Base-by-base conservation (phyloP, 352 stramenopile genomes). In the Phytophthora citricola region DNA sequence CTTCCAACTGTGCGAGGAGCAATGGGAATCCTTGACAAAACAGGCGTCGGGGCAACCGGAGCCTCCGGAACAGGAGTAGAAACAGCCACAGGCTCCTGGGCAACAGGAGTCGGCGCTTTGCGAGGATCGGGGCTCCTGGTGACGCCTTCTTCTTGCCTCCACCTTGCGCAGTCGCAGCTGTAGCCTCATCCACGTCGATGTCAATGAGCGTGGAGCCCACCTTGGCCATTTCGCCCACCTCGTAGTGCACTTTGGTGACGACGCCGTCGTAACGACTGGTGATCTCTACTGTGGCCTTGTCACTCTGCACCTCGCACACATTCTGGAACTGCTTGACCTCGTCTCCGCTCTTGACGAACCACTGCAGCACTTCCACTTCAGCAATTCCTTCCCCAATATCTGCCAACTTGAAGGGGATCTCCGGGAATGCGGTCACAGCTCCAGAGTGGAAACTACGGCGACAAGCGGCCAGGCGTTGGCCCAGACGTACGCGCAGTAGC, bases 381-480 rank as follows among this genome's bases (percentile, higher is more conserved):
- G 93, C 90, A 74, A 99, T 99, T 15, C 98, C 98, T 72, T 99
- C 98, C 54, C 98, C 98, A 75, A 99, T 99, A 72, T 99, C 98
- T 5, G 95, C 93, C 10, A 98, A 73, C 66, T 95, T 95, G 79
- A 97, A 98, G 7, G 85, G 83, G 66, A 95, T 87, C 69, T 93
- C 83, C 4, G 85, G 87, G 34, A 93, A 74, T n/a, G 69, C 64
- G 1, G 61, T 56, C 7, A 71, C 40, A 4, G 73, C 70, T 26
- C 71, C 77, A 44, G 72, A 63, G 68, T 93, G 83, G 67, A 95
- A 86, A 26, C 50, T 15, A 24, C 69, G 73, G 26, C 58, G 59
- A 32, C 20, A 40, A 29, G 12, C n/a, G n/a, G 69, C 41, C 34
- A 68, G n/a, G n/a, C 46, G 69, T 9, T 60, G 65, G 20, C 46